These are phyloP conservation scores for Naegleria lovaniensis DNA, from an alignment of 208 protist genomes.

Conservation along the genomic window DNA sequence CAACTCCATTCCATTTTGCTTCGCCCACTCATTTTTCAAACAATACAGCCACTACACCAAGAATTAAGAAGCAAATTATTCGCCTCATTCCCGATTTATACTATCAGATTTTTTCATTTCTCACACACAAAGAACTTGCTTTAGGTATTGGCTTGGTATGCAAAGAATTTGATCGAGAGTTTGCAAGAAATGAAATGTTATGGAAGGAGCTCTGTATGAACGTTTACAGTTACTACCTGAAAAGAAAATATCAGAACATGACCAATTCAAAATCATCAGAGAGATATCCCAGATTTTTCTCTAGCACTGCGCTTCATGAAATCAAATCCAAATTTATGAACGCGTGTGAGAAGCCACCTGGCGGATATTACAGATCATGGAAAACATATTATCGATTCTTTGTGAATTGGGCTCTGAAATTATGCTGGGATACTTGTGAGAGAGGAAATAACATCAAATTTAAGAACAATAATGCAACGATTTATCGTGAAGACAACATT, in stretches of 20 bases:
- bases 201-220: constrained; percentile 26
- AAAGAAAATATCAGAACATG: neutral
- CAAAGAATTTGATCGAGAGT: neutral
- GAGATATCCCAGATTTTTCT: neutral
- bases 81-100: neutral
- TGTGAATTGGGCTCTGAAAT: neutral
- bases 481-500: constrained; percentile 18
- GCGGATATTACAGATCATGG: constrained; percentile 13
- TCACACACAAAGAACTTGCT: neutral
- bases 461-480: neutral
- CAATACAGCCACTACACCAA: neutral
- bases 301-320: neutral
- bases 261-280: neutral
- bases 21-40: neutral
- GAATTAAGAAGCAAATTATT: neutral
- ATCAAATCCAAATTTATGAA: neutral
- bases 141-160: neutral
- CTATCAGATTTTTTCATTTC: neutral
- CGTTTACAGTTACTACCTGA: neutral
- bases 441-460: constrained; percentile 16
- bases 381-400: constrained; percentile 13
- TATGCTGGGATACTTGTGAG: constrained; percentile 19
- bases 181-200: constrained; percentile 7
- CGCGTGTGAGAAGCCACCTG: neutral
- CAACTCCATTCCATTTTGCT: constrained; percentile 4